Evolutionary conservation across 257 asterid genomes (phyloP).

Genomic region (Solanum gandarillasii): DNA sequence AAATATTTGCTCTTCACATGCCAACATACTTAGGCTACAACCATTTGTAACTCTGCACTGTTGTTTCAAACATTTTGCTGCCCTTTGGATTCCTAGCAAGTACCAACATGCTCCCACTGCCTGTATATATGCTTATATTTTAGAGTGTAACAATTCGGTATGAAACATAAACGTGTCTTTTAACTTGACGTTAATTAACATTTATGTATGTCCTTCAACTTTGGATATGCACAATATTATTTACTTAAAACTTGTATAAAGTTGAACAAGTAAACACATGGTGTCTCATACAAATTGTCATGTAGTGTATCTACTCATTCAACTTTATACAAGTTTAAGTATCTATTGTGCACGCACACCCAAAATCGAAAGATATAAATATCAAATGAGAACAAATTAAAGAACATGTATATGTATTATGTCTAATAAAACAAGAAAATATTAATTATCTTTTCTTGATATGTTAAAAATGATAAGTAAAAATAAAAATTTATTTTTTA

Average conservation of each 20-base stretch:
- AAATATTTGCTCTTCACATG: conserved; percentile 40
- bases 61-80: conserved; percentile 48
- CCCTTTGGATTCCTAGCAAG: conserved; percentile 64
- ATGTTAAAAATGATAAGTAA: neutral
- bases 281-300: neutral
- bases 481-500: neutral
- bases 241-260: neutral
- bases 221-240: neutral
- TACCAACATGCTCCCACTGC: conserved; percentile 88
- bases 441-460: no score
- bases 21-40: conserved; percentile 30
- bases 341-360: neutral
- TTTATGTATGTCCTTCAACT: neutral
- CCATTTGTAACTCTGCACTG: conserved; percentile 25
- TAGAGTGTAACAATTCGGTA: no score
- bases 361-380: neutral
- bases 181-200: neutral
- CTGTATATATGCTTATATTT: conserved; percentile 7
- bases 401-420: no score
- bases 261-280: neutral
- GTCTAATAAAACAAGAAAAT: no score
- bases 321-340: no score
- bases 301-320: neutral
- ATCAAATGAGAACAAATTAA: no score
- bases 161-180: neutral